A percentile compares a stretch with the other conserved stretches of the same genome.
Evolutionary conservation across 805 yeast species (phyloP).

Genomic region (Metschnikowia dekortorum): DNA sequence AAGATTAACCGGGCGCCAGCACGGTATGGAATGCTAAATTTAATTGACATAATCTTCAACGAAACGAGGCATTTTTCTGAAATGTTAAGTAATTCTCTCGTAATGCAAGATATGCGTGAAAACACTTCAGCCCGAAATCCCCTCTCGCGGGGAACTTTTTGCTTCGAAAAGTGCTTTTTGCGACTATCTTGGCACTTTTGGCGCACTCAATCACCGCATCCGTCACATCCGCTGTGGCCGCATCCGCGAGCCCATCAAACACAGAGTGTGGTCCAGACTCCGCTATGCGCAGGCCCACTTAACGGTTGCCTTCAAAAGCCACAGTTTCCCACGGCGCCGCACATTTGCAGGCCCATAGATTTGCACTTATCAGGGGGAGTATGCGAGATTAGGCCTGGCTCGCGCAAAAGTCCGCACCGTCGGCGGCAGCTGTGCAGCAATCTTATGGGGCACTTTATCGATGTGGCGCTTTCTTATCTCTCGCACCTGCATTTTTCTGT

Average conservation of each 20-base stretch:
- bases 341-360: not conserved
- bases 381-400: not conserved
- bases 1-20: not conserved
- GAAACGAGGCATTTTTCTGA: not conserved
- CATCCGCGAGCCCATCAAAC: not conserved
- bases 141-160: not conserved
- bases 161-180: not conserved
- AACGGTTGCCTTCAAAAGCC: not conserved
- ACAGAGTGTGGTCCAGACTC: not conserved
- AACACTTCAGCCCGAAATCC: not conserved
- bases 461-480: conserved; percentile 3
- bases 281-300: not conserved
- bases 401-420: conserved; percentile 2
- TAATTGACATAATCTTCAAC: too few relatives aligned
- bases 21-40: too few relatives aligned
- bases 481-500: not conserved
- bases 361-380: not conserved
- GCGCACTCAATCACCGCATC: not conserved
- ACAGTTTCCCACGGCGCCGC: not conserved
- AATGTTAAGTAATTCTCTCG: not conserved
- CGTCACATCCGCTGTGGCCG: not conserved
- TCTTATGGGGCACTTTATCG: conserved; percentile 3
- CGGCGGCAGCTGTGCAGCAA: not conserved
- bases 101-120: not conserved
- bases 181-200: not conserved